Evolutionary conservation across 1,284 basidiomycete species (phyloP).

Genomic region (Ustilago hordei): DNA sequence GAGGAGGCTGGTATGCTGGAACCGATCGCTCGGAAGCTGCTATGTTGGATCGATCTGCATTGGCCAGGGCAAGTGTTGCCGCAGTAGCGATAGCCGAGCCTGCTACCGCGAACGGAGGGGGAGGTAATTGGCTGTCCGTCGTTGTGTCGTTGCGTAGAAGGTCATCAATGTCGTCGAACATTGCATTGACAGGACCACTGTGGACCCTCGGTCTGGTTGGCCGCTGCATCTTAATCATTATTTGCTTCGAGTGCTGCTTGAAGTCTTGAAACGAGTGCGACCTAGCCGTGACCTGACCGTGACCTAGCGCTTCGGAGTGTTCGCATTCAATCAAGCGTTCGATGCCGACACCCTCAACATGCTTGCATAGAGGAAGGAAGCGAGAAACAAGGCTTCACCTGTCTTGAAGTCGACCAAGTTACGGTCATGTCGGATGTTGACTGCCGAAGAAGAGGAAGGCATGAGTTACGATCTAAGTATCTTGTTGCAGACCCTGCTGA

Average conservation of each 20-base stretch:
- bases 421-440: not conserved
- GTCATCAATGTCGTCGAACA: slow-evolving; percentile 41
- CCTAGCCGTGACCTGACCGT: not conserved
- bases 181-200: slow-evolving; percentile 26
- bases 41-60: not conserved
- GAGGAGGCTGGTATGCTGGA: slow-evolving; percentile 40
- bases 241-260: not conserved
- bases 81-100: slow-evolving; percentile 26
- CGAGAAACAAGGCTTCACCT: not conserved
- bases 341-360: not conserved
- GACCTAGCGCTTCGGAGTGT: not conserved
- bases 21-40: slow-evolving; percentile 29
- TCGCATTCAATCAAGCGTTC: not conserved
- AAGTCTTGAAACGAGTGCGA: not conserved
- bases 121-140: slow-evolving; percentile 6
- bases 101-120: slow-evolving; percentile 23
- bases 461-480: not conserved
- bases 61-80: slow-evolving; percentile 25
- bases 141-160: slow-evolving; percentile 11
- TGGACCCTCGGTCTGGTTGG: slow-evolving; percentile 30
- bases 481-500: not conserved
- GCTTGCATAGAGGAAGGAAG: not conserved
- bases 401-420: not conserved
- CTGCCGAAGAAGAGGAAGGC: not conserved
- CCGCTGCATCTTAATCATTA: slow-evolving; percentile 33